phyloP scores from a whole-genome alignment of 177 flowering plant species.

The Vitis hybrid region DNA sequence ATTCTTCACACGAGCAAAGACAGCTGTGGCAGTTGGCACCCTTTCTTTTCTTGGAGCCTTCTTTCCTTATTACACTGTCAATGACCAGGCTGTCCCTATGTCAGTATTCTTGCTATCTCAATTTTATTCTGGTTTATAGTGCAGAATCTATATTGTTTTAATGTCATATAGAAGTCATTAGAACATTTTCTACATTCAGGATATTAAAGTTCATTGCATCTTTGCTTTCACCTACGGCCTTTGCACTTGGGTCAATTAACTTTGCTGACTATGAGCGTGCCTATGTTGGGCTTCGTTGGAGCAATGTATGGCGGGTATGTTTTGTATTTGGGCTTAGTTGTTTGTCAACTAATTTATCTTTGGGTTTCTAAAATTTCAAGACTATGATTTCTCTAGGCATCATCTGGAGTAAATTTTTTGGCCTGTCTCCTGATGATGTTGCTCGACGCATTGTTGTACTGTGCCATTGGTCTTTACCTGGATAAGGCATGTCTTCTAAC shows the following conservation, averaged over 20 bases:
- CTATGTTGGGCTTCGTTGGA: conserved; percentile 99
- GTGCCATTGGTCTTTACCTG: conserved; percentile 72
- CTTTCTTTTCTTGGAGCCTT: conserved; percentile 93
- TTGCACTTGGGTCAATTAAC: conserved; percentile 91
- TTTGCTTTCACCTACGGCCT: conserved; percentile 96
- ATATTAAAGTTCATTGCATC: conserved; percentile 76
- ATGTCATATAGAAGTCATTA: conserved; percentile 2
- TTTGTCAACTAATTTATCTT: conserved; percentile 1
- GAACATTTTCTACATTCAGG: conserved; percentile 40
- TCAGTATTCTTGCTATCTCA: conserved; percentile 37
- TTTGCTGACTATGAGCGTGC: conserved; percentile 99
- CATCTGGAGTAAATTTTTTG: conserved; percentile 94
- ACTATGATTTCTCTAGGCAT: conserved; percentile 47
- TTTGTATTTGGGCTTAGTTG: background rate
- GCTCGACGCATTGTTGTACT: conserved; percentile 74
- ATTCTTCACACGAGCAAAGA: conserved; percentile 91
- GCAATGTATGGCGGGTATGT: conserved; percentile 92
- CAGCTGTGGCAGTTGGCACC: conserved; percentile 99
- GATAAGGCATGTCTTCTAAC: conserved; percentile 67
- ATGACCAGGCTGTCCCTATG: conserved; percentile 79
- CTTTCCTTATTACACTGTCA: conserved; percentile 93
- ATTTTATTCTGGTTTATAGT: conserved; percentile 8
- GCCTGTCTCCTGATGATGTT: conserved; percentile 90
- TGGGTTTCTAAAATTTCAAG: background rate
- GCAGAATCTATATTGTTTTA: background rate